Evolutionary conservation across 768 basidiomycete species (phyloP).

Genomic region (Jaapia argillacea): DNA sequence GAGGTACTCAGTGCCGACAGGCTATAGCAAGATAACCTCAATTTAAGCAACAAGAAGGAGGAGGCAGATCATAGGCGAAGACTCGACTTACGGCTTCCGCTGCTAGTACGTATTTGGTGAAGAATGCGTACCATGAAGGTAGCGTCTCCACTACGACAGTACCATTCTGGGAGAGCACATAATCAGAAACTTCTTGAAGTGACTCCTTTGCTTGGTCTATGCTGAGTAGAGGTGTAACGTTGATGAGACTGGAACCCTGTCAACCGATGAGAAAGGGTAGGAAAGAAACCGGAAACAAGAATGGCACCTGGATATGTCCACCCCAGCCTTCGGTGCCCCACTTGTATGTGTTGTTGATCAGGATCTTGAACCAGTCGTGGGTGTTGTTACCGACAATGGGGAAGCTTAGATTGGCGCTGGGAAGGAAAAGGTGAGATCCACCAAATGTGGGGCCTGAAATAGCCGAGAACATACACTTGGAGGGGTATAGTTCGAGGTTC

Average conservation of each 20-base stretch:
- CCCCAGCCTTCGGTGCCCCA: conserved; percentile 29
- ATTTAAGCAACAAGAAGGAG: not conserved
- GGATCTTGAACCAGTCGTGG: conserved; percentile 16
- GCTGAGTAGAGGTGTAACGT: conserved; percentile 34
- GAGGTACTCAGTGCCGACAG: conserved; percentile 16
- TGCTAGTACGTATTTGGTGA: conserved; percentile 18
- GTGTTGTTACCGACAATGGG: conserved; percentile 11
- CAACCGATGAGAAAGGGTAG: not conserved
- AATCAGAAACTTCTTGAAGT: conserved; percentile 22
- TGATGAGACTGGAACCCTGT: conserved; percentile 17
- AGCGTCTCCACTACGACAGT: conserved; percentile 20
- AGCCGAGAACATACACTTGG: conserved; percentile 15
- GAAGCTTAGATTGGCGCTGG: conserved; percentile 19
- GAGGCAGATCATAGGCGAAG: not conserved
- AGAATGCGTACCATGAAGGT: conserved; percentile 22
- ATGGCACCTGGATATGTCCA: conserved; percentile 21
- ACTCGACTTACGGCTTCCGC: conserved; percentile 14
- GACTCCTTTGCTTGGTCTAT: conserved; percentile 27
- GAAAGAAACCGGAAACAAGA: conserved; percentile 6
- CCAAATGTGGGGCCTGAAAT: not conserved
- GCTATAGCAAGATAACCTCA: conserved; percentile 1
- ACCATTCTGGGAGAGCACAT: conserved; percentile 18
- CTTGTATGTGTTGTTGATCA: conserved; percentile 19
- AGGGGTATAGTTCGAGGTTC: conserved; percentile 12
- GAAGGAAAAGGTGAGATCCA: not conserved